Evolutionary conservation across 2,329 filamentous ascomycete species (phyloP), one percentile per base, ranked within the genome.

Genomic region (Aspergillus arachidicola): DNA sequence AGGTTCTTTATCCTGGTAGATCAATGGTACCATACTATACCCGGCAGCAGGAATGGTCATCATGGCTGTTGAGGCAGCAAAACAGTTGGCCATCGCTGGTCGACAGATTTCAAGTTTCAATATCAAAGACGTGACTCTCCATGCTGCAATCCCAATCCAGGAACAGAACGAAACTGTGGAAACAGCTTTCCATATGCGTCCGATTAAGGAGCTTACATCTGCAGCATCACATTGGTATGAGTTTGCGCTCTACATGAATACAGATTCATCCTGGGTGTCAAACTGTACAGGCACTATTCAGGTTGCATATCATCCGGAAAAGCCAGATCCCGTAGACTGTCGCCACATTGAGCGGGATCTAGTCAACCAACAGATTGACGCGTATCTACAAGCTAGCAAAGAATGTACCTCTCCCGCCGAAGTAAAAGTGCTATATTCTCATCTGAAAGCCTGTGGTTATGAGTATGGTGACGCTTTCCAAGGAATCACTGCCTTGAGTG

Each of bases 281-380:
- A 60, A 60, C 28, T 60, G 63, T 48, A 43, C 63, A 0, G 63
- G 63, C 1, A 41, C 53, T 1, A 60, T 65, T 14, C 60, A 63
- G n/a, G 51, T 58, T 11, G 48, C 50, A 7, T 59, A 64, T 58
- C 2, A 51, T 51, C 48, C 48, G 11, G 48, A 32, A n/a, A 51
- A 32, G 16, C 48, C 48, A 32, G 28, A 51, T 5, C 48, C 48
- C 2, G 28, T 51, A 2, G 28, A 51, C 28, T 21, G 48, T 51
- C 6, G 48, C 9, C 28, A 32, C 28, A 9, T 51, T n/a, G 16
- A 32, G 30, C 48, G 48, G 16, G 48, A 32, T 9, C 28, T 51
- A 51, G 6, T 5, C 26, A 21, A 10, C 28, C 48, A 21, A 32
- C 48, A 51, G 14, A 51, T 51, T 34, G 11, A n/a, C 19, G 30